Evolutionary conservation across 768 basidiomycete genomes (phyloP), one percentile per base, ranked within the genome.

Genomic region (Clavaria fumosa): DNA sequence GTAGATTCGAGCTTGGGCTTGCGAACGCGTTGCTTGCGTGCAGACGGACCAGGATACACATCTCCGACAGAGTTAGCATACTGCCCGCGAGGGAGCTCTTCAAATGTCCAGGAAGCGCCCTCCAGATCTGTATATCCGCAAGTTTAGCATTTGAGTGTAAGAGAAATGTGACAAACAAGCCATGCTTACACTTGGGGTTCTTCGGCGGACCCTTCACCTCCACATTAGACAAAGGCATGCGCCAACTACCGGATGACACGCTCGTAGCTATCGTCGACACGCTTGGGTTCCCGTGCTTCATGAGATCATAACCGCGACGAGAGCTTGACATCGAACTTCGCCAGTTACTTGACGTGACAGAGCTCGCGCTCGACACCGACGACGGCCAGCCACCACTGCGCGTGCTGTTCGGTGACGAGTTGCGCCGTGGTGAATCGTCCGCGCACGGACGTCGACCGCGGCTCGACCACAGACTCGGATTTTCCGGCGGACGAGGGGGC

Each of bases 121-220:
- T 63, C 65, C 69, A 85, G 72, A 50, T 75, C 85, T 88, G 40
- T 46, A 30, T 41, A 42, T 41, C 23, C 45, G 39, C 22, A 39
- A 43, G 22, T 34, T 37, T 14, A 33, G 33, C 27, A 42, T 37
- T 35, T 17, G 39, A 21, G 5, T 17, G 7, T 14, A 30, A 23
- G 9, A 28, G 20, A 20, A 36, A 31, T 12, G 34, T 10, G 41
- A 42, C 15, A 30, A 37, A 19, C 11, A 27, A 38, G n/a, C n/a
- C n/a, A n/a, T n/a, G n/a, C n/a, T n/a, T 51, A 88, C 85, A 63
- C 69, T 89, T 89, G 66, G 88, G 64, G 56, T 85, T 88, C 65
- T 69, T 75, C 38, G 75, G 72, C 15, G 69, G 15, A 32, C 38
- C n/a, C 4, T 37, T 31, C 23, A 40, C 32, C 22, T 3, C 11